phyloP scores from a whole-genome alignment of 768 basidiomycete species.

The Lentinula raphanica region DNA sequence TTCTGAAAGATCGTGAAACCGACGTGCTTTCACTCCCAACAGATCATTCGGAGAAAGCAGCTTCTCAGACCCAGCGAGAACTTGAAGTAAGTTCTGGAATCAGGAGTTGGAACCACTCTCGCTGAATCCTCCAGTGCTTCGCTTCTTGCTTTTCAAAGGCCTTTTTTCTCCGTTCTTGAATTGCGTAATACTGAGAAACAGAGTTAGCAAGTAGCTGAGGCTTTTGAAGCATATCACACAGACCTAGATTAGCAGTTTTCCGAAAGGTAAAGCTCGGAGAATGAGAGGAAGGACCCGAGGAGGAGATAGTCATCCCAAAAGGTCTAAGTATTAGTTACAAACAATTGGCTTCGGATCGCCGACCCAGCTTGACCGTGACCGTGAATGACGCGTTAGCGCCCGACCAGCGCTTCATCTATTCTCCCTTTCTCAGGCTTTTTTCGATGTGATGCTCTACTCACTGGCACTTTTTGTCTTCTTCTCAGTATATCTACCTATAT shows the following conservation, averaged over 20 bases:
- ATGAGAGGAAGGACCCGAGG: neutral
- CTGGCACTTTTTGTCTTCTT: too few species aligned
- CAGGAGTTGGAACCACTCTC: neutral
- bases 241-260: neutral
- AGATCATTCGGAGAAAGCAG: neutral
- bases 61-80: neutral
- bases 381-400: neutral
- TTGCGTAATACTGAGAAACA: neutral
- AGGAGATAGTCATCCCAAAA: neutral
- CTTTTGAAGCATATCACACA: neutral
- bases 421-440: too few species aligned
- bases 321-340: too few species aligned
- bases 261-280: neutral
- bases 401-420: neutral
- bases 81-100: neutral
- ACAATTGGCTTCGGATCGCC: neutral
- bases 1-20: neutral
- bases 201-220: neutral
- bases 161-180: neutral
- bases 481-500: too few species aligned
- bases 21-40: neutral
- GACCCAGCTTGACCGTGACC: neutral
- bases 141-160: neutral
- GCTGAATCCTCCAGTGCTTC: neutral
- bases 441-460: too few species aligned